Percentiles rank a stretch among this genome's conserved stretches.
Evolutionary conservation across 257 asterid genomes (phyloP).

Genomic region (Solanum pinnatisectum): DNA sequence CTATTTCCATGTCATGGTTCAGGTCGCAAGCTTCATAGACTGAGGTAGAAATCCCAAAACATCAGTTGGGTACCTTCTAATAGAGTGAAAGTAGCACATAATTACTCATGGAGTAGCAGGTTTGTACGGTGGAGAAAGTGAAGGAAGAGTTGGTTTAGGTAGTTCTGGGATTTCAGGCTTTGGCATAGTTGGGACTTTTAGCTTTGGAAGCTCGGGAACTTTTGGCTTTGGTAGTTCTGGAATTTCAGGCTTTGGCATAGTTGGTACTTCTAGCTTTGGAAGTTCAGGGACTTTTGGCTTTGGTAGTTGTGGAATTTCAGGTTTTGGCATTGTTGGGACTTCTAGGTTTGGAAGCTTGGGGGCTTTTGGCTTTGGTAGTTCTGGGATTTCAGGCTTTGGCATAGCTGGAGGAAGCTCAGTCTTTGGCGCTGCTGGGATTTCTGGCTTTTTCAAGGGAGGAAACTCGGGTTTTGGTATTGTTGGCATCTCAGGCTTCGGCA

Average conservation of each 20-base stretch:
- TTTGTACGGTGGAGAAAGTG: not conserved
- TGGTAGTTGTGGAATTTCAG: not conserved
- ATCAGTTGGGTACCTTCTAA: not conserved
- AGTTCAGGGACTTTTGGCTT: not conserved
- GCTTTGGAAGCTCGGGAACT: not conserved
- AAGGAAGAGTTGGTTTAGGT: not conserved
- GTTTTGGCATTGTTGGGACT: not conserved
- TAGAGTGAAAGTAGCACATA: not conserved
- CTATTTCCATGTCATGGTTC: not conserved
- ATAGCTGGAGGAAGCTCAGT: not conserved
- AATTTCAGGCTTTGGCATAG: not conserved
- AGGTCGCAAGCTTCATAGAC: not conserved
- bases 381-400: slow-evolving; percentile 6
- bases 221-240: not conserved
- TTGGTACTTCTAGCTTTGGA: not conserved
- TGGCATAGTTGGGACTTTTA: no score
- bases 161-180: not conserved
- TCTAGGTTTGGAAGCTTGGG: not conserved
- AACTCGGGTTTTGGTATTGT: not conserved
- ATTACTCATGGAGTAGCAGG: not conserved
- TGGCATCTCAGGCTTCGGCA: not conserved
- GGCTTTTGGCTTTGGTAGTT: not conserved
- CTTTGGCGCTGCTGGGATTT: not conserved
- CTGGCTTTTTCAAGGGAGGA: not conserved
- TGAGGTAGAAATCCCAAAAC: not conserved